Conservation (phyloP, 2,329 filamentous ascomycete genomes). For the Calonectria multiphialidica region DNA sequence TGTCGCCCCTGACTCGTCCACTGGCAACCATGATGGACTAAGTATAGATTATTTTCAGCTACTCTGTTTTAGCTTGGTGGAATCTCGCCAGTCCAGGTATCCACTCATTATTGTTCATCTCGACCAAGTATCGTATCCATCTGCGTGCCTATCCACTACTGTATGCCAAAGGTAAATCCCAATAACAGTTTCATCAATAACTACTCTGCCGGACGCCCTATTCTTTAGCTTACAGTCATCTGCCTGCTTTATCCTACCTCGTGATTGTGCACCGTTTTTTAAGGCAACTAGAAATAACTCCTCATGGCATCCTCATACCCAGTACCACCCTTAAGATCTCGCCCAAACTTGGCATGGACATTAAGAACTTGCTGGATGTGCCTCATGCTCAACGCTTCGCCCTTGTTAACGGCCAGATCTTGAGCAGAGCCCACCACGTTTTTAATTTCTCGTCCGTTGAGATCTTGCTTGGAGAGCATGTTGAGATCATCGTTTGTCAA, state of each 20-base stretch:
- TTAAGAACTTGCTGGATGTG: slow-evolving; percentile 88
- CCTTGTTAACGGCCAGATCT: slow-evolving; percentile 82
- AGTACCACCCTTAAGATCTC: slow-evolving; percentile 83
- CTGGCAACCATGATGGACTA: neutral
- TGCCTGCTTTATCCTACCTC: neutral
- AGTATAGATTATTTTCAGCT: neutral
- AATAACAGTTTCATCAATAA: slow-evolving; percentile 7
- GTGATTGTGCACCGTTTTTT: too few relatives aligned
- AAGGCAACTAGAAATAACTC: slow-evolving; percentile 72
- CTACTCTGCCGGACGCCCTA: neutral
- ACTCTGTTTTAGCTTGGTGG: neutral
- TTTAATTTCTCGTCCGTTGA: slow-evolving; percentile 81
- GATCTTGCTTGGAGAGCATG: slow-evolving; percentile 73
- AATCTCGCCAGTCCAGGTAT: slow-evolving; percentile 1
- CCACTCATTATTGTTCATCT: neutral
- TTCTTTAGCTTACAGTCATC: slow-evolving; percentile 3
- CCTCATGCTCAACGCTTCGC: slow-evolving; percentile 77
- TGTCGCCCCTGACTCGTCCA: neutral
- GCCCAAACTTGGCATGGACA: slow-evolving; percentile 85
- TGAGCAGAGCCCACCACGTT: slow-evolving; percentile 88
- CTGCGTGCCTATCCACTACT: neutral
- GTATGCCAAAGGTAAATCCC: neutral
- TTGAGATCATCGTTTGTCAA: slow-evolving; percentile 78
- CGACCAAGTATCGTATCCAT: neutral
- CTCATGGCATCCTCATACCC: slow-evolving; percentile 89